Evolutionary conservation across 192 early-diverging fungal species (phyloP), one percentile per base, ranked within the genome.

Genomic region (Backusella tuberculispora): DNA sequence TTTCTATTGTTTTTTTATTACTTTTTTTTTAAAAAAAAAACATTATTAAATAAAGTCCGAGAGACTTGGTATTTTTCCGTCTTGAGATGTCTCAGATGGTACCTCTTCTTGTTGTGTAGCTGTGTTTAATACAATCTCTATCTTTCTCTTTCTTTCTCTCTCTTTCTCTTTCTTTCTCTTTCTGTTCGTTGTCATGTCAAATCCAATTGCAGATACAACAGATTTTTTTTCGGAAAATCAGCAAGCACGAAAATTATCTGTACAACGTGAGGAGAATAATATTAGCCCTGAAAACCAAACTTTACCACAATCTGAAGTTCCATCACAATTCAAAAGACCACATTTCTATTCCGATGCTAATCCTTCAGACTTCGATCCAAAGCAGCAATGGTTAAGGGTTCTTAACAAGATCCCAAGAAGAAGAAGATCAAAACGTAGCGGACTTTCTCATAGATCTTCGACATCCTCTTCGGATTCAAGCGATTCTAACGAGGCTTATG

Each of bases 151-250:
- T 21, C 47, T 53, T 67, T 43, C 12, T 37, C 34, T 69, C 48
- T 53, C 26, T 44, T 63, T 41, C 37, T 63, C 63, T 50, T 47
- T 67, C n/a, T 56, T 37, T 75, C 37, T 46, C 2, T 42, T 48
- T 29, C 42, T 5, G 26, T 41, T 68, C 0, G 29, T 34, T 34
- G 29, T 2, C 4, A 79, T 79, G 73, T 74, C 73, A 40, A 78
- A 78, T 63, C 77, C 72, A 2, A 74, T 78, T 24, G 66, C 66
- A 42, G 77, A 78, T 44, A 65, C 72, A 3, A 37, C 50, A 17
- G 72, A 69, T 17, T 75, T 66, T 48, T 72, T 74, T 69, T 26
- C 67, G 37, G 26, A 65, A 14, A 56, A 47, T 5, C 37, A 56
- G 15, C 24, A 60, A 42, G 21, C 6, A 12, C 66, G 29, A 60